A percentile compares a stretch with the other conserved stretches of the same genome.
These are phyloP conservation scores for Globisporangium yorkense DNA, from an alignment of 352 stramenopile genomes.

Conservation along the genomic window DNA sequence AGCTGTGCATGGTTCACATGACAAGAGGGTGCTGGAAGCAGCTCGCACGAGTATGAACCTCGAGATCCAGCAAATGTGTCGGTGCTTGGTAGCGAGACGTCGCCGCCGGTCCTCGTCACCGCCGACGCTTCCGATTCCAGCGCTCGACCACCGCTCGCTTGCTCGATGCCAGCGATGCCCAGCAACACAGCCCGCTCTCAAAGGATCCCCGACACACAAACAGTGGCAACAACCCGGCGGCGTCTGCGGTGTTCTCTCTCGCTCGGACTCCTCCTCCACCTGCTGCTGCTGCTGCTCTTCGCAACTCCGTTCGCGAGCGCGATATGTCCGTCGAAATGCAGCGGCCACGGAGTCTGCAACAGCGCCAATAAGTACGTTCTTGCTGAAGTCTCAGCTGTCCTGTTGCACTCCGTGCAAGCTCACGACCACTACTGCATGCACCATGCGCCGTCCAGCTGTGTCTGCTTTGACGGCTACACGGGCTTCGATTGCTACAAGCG, in stretches of 20 bases:
- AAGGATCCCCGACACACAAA: neutral
- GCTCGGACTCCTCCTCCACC: neutral
- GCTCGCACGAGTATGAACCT: too few relatives aligned
- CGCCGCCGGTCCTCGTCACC: too few relatives aligned
- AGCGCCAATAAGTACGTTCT: constrained; percentile 44
- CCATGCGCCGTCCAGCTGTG: constrained; percentile 40
- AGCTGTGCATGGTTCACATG: too few relatives aligned
- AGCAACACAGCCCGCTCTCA: neutral
- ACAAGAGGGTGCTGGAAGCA: too few relatives aligned
- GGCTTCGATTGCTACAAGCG: constrained; percentile 84
- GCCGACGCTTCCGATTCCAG: neutral
- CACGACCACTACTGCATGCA: constrained; percentile 7
- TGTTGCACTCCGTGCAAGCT: neutral
- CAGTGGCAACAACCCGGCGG: neutral
- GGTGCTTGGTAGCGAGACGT: neutral
- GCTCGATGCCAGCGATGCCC: neutral
- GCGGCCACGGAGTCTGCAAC: constrained; percentile 51
- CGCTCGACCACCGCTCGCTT: neutral
- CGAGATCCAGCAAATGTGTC: neutral
- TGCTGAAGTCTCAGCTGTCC: neutral
- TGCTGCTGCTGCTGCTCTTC: constrained; percentile 8
- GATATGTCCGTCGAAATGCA: constrained; percentile 59
- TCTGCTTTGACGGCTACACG: constrained; percentile 79
- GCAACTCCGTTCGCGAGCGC: constrained; percentile 8
- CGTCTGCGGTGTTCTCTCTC: neutral